Evolutionary conservation across 345 rosid species (phyloP), one percentile per base, ranked within the genome.

Genomic region (Gossypioides kirkii): DNA sequence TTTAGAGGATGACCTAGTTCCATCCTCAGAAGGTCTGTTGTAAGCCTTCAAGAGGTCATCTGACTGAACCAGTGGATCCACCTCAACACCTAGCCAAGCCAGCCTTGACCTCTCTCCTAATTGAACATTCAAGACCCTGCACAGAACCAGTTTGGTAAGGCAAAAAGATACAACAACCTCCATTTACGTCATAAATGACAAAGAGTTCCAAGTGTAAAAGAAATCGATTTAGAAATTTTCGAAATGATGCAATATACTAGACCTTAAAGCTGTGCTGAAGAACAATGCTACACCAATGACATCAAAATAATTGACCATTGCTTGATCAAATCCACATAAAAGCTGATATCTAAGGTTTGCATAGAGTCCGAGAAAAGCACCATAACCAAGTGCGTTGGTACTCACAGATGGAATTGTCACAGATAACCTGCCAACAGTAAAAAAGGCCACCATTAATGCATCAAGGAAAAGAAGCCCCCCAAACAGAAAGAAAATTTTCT

Each of bases 231-330:
- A 53, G 13, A 32, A 9, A 55, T 55, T 28, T 36, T 70, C 32
- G 10, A 46, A 16, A 68, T 47, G 58, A 32, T 32, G 7, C 38
- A 32, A 32, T 32, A 5, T 32, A 32, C 38, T 32, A 32, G 62
- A 91, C 99, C 99, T 95, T 77, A 95, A 73, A 77, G 90, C 91
- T 6, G 96, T 91, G 86, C 93, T 83, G 55, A 95, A 88, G 87
- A 84, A 81, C 74, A 95, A 82, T n/a, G 91, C 88, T 63, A 95
- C 93, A 66, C 99, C 97, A 69, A 95, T 92, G 80, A 91, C 99
- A 80, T 95, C 99, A 79, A 95, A 95, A 83, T 89, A 93, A 81
- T 69, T 89, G 32, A 80, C 74, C 83, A 89, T 69, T 36, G 87
- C 78, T 85, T 87, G 83, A 77, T 95, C 99, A 77, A 90, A 80